Percentiles rank a stretch among this genome's conserved stretches.
Evolutionary conservation across 2,329 filamentous ascomycete species (phyloP).

Genomic region (Colletotrichum musicola): DNA sequence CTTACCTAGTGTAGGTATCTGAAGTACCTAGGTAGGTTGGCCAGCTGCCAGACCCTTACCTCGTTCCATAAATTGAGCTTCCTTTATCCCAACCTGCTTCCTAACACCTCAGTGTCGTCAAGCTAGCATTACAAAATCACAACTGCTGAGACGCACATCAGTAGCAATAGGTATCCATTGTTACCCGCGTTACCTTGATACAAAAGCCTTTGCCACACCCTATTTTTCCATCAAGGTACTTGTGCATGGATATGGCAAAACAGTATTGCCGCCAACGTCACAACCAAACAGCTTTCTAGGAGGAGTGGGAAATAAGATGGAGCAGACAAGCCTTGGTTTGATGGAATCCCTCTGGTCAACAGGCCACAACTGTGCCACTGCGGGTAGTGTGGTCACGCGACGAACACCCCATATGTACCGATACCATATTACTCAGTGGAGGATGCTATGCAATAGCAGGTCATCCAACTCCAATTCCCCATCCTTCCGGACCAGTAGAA

Average conservation of each 20-base stretch:
- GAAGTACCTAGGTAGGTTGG: too few species aligned
- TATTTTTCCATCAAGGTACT: background rate
- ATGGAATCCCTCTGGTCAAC: slow-evolving; percentile 14
- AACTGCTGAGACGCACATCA: background rate
- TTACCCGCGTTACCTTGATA: slow-evolving; percentile 2
- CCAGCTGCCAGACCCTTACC: too few species aligned
- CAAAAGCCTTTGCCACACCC: too few species aligned
- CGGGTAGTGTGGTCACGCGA: slow-evolving; percentile 33
- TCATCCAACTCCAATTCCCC: slow-evolving; percentile 13
- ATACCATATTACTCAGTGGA: slow-evolving; percentile 21
- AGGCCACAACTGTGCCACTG: slow-evolving; percentile 36
- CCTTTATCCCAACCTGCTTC: slow-evolving; percentile 3
- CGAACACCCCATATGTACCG: slow-evolving; percentile 34
- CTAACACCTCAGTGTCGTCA: background rate
- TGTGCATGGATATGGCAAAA: background rate
- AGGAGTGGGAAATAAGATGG: slow-evolving; percentile 30
- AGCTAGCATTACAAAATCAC: background rate
- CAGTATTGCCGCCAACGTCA: slow-evolving; percentile 7
- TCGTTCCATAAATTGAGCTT: background rate
- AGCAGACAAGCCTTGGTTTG: slow-evolving; percentile 5
- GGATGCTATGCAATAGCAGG: slow-evolving; percentile 4
- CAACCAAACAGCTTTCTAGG: slow-evolving; percentile 2
- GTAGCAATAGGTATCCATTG: slow-evolving; percentile 17
- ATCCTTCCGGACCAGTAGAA: slow-evolving; percentile 3
- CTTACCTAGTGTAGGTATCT: too few species aligned